Base-by-base conservation (phyloP, 495 filamentous ascomycete species). In the Neurospora sp. region DNA sequence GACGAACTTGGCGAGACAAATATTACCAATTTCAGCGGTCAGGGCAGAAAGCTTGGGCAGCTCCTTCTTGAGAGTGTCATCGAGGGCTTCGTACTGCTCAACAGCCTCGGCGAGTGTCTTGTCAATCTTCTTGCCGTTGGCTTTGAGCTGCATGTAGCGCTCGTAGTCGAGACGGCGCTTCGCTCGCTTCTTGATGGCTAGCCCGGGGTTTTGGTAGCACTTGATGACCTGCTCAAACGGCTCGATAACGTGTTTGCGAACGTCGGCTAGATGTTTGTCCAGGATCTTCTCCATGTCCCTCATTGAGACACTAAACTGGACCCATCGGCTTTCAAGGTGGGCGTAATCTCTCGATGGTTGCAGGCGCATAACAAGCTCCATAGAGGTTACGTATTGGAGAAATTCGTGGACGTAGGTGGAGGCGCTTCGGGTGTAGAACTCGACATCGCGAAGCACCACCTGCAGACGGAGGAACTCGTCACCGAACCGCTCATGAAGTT, bases 301-400 rank as follows among this genome's bases (percentile, higher is more conserved):
- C 81, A 96, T 91, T 20, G 90, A 89, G 72, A 91, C 87, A 72
- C 91, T 94, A 79, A 95, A 93, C 59, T 89, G 91, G 44, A 90
- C 91, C 94, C 95, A 98, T 79, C 94, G 96, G 81, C 89, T 91
- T 82, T 97, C 95, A 45, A 96, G 80, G 79, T 98, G 94, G 1
- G 91, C 87, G 82, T 92, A 89, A 61, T 83, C 83, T 44, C 78
- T 74, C 41, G 84, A 89, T 16, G 92, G 84, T 74, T 85, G 84
- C 61, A 87, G 75, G 40, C 87, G 79, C 86, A 89, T 87, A 39
- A 87, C 82, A 17, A 88, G 83, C 77, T 95, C 92, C 77, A 96
- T 91, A 3, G 90, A 89, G 27, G 84, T 86, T 37, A 91, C 85
- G 74, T 91, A 89, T 45, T 89, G 87, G 53, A 90, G 86, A 73